phyloP scores from a whole-genome alignment of 2,329 filamentous ascomycete genomes.

The Aureobasidium sp. region DNA sequence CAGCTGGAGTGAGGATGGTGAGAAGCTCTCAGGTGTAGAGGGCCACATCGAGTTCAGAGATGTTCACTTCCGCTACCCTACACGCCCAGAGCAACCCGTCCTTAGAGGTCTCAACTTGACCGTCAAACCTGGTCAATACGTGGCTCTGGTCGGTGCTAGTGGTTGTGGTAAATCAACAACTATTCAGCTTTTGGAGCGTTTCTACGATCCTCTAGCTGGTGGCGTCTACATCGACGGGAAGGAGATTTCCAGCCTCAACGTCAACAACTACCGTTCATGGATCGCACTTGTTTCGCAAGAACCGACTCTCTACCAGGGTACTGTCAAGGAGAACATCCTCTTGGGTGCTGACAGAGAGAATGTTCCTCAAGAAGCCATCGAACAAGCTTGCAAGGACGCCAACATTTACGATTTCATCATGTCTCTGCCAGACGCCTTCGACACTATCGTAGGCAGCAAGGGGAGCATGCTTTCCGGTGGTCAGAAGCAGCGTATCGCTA shows the following conservation, averaged over 20 bases:
- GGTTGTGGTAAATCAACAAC: slow-evolving; percentile 94
- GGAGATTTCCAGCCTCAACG: slow-evolving; percentile 71
- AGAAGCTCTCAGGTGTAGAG: slow-evolving; percentile 54
- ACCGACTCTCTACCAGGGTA: slow-evolving; percentile 88
- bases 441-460: slow-evolving; percentile 69
- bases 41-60: slow-evolving; percentile 82
- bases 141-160: slow-evolving; percentile 86
- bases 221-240: slow-evolving; percentile 73
- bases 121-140: slow-evolving; percentile 70
- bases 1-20: slow-evolving; percentile 65
- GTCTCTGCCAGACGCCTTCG: slow-evolving; percentile 76
- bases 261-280: slow-evolving; percentile 76
- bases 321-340: slow-evolving; percentile 81
- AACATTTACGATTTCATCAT: slow-evolving; percentile 91
- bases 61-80: slow-evolving; percentile 91
- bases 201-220: slow-evolving; percentile 82
- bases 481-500: slow-evolving; percentile 91
- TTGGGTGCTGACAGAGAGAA: slow-evolving; percentile 60
- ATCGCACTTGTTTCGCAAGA: slow-evolving; percentile 90
- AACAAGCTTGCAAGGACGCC: slow-evolving; percentile 75
- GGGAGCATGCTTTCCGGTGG: slow-evolving; percentile 79
- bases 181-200: slow-evolving; percentile 83
- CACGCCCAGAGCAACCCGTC: slow-evolving; percentile 83
- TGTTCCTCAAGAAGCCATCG: slow-evolving; percentile 62
- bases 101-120: slow-evolving; percentile 72